Base-by-base conservation (phyloP, 352 stramenopile genomes). In the Globisporangium spiculum region DNA sequence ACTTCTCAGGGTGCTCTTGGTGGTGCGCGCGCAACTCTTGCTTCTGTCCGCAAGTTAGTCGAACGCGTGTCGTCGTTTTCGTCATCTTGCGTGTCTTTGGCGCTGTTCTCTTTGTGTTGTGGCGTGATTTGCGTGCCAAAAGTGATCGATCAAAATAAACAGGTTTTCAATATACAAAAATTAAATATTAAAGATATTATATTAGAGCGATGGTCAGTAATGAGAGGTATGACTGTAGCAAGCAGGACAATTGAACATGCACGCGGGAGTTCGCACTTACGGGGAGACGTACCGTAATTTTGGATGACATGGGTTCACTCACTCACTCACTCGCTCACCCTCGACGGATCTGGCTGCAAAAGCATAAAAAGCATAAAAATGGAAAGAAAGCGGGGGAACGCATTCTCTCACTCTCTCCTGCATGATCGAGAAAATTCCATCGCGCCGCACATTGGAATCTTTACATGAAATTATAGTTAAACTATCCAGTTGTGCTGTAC, bases 361-460 rank as follows among this genome's bases (percentile, higher is more conserved):
- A 46, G 16, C 16, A 14, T 10, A 41, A 41, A 41, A 41, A 41
- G 27, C 1, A 12, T 9, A 41, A 41, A 50, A 50, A 50, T 50
- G 41, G 41, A 50, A 50, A 50, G 38, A 46, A 46, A 46, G 4
- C 1, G 12, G 2, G 10, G 0, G 38, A 46, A 46, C 38, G 20
- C 38, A 46, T 14, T 20, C 38, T 18, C 36, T 4, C 38, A 20
- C 14, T 20, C 38, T 44, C 36, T 4, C 22, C 22, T 30, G 54
- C 5, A 27, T 10, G 54, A 44, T 60, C 54, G 54, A 60, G 54
- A 60, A 60, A 44, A 44, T 60, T 60, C 54, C 54, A 60, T 26
- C 27, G 8, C n/a, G 10, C 2, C 18, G 22, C 54, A 52, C 16
- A 52, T 52, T 52, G 16, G 44, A 52, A 52, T 52, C n/a, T 20